A percentile compares a stretch with the other conserved stretches of the same genome.
These are phyloP conservation scores for Trichoderma endophyticum DNA, from an alignment of 2,329 filamentous ascomycete species.

Conservation along the genomic window DNA sequence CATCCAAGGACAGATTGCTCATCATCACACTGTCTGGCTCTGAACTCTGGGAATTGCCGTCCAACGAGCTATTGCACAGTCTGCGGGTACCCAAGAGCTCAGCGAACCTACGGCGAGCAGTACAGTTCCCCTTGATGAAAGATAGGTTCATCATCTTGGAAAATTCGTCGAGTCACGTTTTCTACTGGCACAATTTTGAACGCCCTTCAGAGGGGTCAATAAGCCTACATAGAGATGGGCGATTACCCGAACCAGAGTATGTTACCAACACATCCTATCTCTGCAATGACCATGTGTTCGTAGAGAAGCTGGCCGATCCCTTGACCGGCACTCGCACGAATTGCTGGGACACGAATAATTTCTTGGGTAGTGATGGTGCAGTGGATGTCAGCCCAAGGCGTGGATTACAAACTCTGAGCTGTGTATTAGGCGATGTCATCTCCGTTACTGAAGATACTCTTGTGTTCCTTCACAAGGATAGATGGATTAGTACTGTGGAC, in stretches of 20 bases:
- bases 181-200: conserved; percentile 6
- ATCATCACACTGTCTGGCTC: background rate
- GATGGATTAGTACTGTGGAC: conserved; percentile 1
- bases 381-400: background rate
- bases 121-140: background rate
- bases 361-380: background rate
- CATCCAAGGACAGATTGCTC: background rate
- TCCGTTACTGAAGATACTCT: background rate
- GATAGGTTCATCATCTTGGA: conserved; percentile 5
- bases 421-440: background rate
- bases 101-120: background rate
- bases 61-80: background rate
- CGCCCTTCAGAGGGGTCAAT: background rate
- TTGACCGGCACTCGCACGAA: background rate
- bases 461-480: conserved; percentile 3
- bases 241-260: background rate
- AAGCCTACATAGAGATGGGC: background rate
- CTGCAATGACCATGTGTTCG: background rate
- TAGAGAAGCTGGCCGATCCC: background rate
- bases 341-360: background rate
- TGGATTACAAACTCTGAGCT: background rate
- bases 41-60: background rate
- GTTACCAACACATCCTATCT: background rate
- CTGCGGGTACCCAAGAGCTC: background rate
- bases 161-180: background rate